Base-by-base conservation (phyloP, 768 basidiomycete genomes). In the Russula olivacea region DNA sequence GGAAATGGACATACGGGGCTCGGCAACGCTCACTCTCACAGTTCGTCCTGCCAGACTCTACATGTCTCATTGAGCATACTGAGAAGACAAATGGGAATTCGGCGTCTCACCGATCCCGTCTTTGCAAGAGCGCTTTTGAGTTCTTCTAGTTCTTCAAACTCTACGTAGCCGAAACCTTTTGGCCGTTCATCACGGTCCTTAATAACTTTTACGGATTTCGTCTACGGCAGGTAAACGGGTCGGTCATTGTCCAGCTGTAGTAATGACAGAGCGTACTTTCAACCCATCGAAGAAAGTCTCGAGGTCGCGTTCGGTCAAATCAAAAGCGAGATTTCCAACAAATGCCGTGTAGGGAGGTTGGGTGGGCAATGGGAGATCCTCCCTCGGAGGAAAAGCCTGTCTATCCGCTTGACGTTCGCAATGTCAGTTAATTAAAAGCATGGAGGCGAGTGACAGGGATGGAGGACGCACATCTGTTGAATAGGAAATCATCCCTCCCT, bases 131-230 rank as follows among this genome's bases (percentile, higher is more conserved):
- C 97, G 62, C 86, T 86, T 76, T 95, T 95, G 55, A 98, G 76
- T 52, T 84, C 87, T 21, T 95, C 92, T 61, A 93, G 71, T 57
- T 87, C 88, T n/a, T 80, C 82, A 71, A 98, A 98, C 72, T 99
- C 97, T 62, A 98, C 85, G 73, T 99, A 98, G 38, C 96, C 97
- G 76, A 98, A 98, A 0, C 97, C 97, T 74, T 98, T 98, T 21
- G 95, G 92, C 72, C 93, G 93, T 54, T 95, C 94, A 58, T 95
- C 94, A 62, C 85, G 82, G 69, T 95, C 95, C 72, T 83, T 88
- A 74, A 98, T 96, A 64, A 98, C 90, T 78, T 98, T 95, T 66
- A 93, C 83, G 21, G 87, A 86, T 72, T 89, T 89, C 65, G 86
- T 81, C 89, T 92, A 70, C 23, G 61, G 28, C 51, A 38, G 21